phyloP scores from a whole-genome alignment of 2,329 filamentous ascomycete species.

The Aspergillus calidoustus region DNA sequence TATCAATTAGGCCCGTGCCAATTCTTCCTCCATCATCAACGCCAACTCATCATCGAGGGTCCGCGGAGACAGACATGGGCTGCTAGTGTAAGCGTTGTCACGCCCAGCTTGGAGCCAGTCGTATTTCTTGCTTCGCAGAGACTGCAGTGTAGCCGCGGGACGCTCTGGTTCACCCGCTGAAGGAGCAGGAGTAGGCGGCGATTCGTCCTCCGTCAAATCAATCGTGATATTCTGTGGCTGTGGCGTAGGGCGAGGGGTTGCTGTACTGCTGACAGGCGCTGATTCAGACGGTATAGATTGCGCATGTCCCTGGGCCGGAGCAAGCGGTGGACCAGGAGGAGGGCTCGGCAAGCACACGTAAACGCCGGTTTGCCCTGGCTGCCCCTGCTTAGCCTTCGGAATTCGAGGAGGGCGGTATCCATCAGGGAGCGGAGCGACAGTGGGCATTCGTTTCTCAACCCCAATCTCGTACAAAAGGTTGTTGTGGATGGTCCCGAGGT shows the following conservation, averaged over 20 bases:
- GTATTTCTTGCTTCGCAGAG: conserved; percentile 38
- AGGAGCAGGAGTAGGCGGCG: conserved; percentile 1
- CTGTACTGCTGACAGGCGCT: neutral
- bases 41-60: conserved; percentile 30
- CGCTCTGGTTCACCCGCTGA: conserved; percentile 15
- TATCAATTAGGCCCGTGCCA: conserved; percentile 22
- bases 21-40: conserved; percentile 33
- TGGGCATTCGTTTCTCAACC: conserved; percentile 23
- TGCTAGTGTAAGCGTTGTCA: neutral
- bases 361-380: neutral
- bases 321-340: neutral
- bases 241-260: neutral
- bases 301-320: neutral
- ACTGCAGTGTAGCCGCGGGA: conserved; percentile 27
- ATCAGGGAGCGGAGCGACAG: conserved; percentile 24
- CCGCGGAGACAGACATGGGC: neutral
- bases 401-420: conserved; percentile 25
- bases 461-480: conserved; percentile 31
- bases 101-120: conserved; percentile 31
- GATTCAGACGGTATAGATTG: neutral
- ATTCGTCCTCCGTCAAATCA: conserved; percentile 27
- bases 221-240: conserved; percentile 10
- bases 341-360: neutral
- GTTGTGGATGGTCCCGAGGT: conserved; percentile 31
- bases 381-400: neutral